phyloP scores from a whole-genome alignment of 495 filamentous ascomycete genomes.

The Aspergillus cavernicola region DNA sequence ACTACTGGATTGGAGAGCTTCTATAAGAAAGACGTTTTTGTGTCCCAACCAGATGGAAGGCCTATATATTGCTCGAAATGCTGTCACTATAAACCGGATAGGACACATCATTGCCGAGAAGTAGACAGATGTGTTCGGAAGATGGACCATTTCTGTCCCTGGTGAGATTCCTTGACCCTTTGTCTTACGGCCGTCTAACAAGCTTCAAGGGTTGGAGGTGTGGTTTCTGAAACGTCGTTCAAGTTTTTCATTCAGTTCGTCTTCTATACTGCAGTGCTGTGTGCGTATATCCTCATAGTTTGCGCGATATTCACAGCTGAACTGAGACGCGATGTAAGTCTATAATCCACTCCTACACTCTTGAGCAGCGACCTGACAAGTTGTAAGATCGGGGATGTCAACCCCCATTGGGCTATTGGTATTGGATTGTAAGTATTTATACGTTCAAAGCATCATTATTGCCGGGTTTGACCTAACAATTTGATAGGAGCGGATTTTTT shows the following conservation, averaged over 20 bases:
- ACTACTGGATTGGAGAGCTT: conserved; percentile 49
- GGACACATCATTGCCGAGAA: conserved; percentile 81
- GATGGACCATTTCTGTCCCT: conserved; percentile 96
- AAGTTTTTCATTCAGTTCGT: conserved; percentile 91
- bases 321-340: conserved; percentile 32
- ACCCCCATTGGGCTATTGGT: conserved; percentile 52
- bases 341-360: neutral
- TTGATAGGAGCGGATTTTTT: conserved; percentile 59
- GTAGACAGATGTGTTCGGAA: conserved; percentile 74
- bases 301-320: conserved; percentile 55
- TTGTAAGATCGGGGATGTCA: conserved; percentile 30
- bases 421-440: conserved; percentile 50
- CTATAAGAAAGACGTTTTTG: conserved; percentile 75
- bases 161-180: conserved; percentile 42
- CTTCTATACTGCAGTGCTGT: conserved; percentile 65
- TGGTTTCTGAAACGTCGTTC: conserved; percentile 78
- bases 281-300: conserved; percentile 57
- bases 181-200: conserved; percentile 16
- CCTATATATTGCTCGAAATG: conserved; percentile 80
- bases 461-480: neutral
- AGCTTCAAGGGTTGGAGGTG: conserved; percentile 67
- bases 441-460: conserved; percentile 10
- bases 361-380: conserved; percentile 15
- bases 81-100: conserved; percentile 77
- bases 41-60: conserved; percentile 73